A percentile compares a stretch with the other conserved stretches of the same genome.
Evolutionary conservation across 1,139 yeast species (phyloP).

Genomic region (Kodamaea sp.): DNA sequence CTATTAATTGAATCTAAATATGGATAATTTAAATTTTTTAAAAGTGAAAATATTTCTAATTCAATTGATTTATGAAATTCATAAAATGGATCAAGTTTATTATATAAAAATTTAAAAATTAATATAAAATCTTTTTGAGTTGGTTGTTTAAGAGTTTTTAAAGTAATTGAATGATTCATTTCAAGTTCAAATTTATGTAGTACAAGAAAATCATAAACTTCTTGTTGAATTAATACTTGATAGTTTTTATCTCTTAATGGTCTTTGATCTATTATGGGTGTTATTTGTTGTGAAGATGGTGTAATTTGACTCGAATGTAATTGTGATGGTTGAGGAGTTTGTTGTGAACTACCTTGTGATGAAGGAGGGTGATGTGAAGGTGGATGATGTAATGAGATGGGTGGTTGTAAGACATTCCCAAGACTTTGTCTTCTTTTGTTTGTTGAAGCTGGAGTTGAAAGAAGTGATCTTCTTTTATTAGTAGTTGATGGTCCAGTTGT

Average conservation of each 20-base stretch:
- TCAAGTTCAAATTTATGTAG: conserved; percentile 67
- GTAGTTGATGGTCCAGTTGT: conserved; percentile 8
- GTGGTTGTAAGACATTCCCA: conserved; percentile 6
- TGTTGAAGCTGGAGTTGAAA: conserved; percentile 40
- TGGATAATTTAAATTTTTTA: conserved; percentile 72
- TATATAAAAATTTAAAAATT: conserved; percentile 77
- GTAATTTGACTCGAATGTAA: conserved; percentile 11
- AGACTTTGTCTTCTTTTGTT: conserved; percentile 33
- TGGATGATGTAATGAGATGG: conserved; percentile 10
- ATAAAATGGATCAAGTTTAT: conserved; percentile 75
- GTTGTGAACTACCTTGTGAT: conserved; percentile 15
- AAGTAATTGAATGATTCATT: conserved; percentile 65
- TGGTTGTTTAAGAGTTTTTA: conserved; percentile 67
- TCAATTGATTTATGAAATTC: conserved; percentile 67
- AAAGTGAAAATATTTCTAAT: conserved; percentile 65
- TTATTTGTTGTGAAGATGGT: conserved; percentile 9
- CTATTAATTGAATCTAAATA: conserved; percentile 75
- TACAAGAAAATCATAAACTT: conserved; percentile 61
- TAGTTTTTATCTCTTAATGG: conserved; percentile 73
- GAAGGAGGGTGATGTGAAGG: conserved; percentile 10
- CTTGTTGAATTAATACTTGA: conserved; percentile 62
- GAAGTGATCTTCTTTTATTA: conserved; percentile 32
- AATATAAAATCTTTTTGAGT: conserved; percentile 83
- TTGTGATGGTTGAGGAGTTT: conserved; percentile 15
- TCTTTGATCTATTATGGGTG: conserved; percentile 51